Evolutionary conservation across 1,284 basidiomycete genomes (phyloP), one percentile per base, ranked within the genome.

Genomic region (Ganoderma lingzhi): DNA sequence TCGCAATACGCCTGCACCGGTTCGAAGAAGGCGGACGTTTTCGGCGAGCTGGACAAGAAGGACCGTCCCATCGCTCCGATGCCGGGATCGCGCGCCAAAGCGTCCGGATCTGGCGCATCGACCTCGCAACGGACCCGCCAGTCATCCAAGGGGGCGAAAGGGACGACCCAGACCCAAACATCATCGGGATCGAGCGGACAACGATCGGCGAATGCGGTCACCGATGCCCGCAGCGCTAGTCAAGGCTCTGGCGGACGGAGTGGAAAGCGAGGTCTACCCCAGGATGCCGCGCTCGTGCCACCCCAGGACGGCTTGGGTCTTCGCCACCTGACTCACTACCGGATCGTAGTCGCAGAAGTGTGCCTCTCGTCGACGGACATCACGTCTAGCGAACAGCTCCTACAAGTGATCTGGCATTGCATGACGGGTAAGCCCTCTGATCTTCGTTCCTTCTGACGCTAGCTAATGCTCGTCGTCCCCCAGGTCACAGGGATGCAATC

Each of bases 341-440:
- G 70, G 30, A 59, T 71, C 39, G 67, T 59, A 6, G 70, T 69
- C 10, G 30, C 63, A 3, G 70, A 71, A 30, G 65, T 71, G 3
- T 71, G 70, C 63, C 39, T 69, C 4, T 17, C 58, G 3, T 44
- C 65, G 0, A 55, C 28, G 1, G 19, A 48, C 9, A 64, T 71
- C 59, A 60, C 2, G 48, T 53, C 17, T 9, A 42, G 28, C 28
- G 35, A 55, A 30, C 64, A 69, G 48, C 59, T 71, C n/a, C 17
- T 65, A 2, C 48, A 48, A 1, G 15, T 64, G 15, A 59, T 69
- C 2, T 44, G 39, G 6, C 17, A 64, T 17, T 64, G 64, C 45
- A 45, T 69, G 3, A 28, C 14, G 4, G 63, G 65, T 69, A n/a
- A 53, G 48, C 23, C 3, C 6, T 6, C 12, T 53, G 23, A 14